Conservation (phyloP, 495 filamentous ascomycete genomes). For the Aspergillus sparsus region DNA sequence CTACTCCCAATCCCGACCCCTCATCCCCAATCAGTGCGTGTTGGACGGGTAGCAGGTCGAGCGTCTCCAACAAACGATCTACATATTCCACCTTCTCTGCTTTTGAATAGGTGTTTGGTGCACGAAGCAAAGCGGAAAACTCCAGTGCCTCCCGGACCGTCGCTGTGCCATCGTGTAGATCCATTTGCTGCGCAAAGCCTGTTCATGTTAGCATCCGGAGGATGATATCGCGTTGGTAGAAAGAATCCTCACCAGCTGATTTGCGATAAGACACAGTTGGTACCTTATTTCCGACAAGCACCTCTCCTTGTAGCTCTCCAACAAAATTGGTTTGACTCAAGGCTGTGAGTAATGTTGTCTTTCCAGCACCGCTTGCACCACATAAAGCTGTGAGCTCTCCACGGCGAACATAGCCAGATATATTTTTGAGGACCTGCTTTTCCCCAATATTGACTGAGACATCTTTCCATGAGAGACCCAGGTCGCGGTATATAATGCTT, state of each 20-base stretch:
- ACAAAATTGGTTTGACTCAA: conserved; percentile 17
- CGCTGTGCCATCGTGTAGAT: conserved; percentile 56
- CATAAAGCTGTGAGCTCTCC: conserved; percentile 72
- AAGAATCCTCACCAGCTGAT: conserved; percentile 29
- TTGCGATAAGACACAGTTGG: conserved; percentile 44
- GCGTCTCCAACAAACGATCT: conserved; percentile 54
- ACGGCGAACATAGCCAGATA: conserved; percentile 87
- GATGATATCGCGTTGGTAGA: not conserved
- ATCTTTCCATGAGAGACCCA: conserved; percentile 10
- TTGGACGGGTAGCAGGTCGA: conserved; percentile 56
- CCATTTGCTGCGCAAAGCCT: conserved; percentile 60
- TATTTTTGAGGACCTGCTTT: conserved; percentile 63
- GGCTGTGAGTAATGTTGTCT: conserved; percentile 52
- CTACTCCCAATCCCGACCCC: conserved; percentile 55
- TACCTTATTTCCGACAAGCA: conserved; percentile 3
- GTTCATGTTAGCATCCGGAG: conserved; percentile 10
- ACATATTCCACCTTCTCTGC: conserved; percentile 60
- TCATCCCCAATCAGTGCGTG: conserved; percentile 52
- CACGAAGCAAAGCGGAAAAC: conserved; percentile 60
- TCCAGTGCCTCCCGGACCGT: conserved; percentile 61
- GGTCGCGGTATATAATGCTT: not conserved
- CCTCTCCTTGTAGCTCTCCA: conserved; percentile 5
- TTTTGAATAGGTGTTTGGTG: conserved; percentile 46
- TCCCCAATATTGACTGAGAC: conserved; percentile 25
- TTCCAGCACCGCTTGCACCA: conserved; percentile 60